Conservation (phyloP, 2,329 filamentous ascomycete species). For the Raffaelea deltoideospora region DNA sequence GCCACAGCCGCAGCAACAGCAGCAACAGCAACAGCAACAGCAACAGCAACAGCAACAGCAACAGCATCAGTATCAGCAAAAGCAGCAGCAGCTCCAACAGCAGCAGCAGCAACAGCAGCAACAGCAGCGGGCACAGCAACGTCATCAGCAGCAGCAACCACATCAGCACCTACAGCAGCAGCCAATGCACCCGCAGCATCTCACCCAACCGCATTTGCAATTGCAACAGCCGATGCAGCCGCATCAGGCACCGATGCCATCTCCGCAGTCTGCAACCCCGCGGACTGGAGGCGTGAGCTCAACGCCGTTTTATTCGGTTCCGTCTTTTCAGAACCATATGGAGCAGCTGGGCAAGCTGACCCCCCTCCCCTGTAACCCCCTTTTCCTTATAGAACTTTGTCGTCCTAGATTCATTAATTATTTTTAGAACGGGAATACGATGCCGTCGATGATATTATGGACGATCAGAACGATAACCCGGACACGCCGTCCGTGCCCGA, state of each 20-base stretch:
- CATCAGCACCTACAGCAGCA: conserved; percentile 3
- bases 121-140: conserved; percentile 19
- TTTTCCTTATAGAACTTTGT: conserved; percentile 39
- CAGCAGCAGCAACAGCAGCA: conserved; percentile 14
- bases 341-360: conserved; percentile 82
- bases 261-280: conserved; percentile 8
- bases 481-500: conserved; percentile 51
- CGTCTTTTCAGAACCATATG: conserved; percentile 79
- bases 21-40: conserved; percentile 10
- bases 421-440: conserved; percentile 93
- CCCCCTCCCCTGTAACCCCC: conserved; percentile 28
- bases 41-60: conserved; percentile 4
- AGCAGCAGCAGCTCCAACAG: conserved; percentile 20
- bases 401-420: conserved; percentile 53
- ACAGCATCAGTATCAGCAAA: conserved; percentile 3
- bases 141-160: conserved; percentile 3
- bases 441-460: conserved; percentile 74
- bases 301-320: conserved; percentile 60
- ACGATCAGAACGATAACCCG: conserved; percentile 51
- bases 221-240: conserved; percentile 19
- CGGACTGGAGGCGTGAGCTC: conserved; percentile 21
- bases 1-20: too few relatives aligned
- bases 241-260: conserved; percentile 13
- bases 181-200: conserved; percentile 18
- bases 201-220: conserved; percentile 16